Evolutionary conservation across 225 moss, liverwort and hornwort genomes (phyloP).

Genomic region (Pseudisothecium myosuroides): DNA sequence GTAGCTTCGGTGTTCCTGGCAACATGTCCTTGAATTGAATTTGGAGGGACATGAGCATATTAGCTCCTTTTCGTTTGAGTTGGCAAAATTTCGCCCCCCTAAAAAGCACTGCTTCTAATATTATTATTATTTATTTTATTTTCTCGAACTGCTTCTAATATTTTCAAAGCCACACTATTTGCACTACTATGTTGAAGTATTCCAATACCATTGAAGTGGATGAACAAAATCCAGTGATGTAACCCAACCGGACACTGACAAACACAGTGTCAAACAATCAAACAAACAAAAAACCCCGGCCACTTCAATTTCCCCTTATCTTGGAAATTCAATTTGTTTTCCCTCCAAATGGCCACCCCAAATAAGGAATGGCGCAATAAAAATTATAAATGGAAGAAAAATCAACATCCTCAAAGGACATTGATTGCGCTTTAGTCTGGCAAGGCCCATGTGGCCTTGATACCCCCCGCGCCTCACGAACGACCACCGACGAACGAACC

Average conservation of each 20-base stretch:
- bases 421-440: conserved; percentile 1
- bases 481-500: neutral
- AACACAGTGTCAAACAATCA: neutral
- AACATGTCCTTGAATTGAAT: too few relatives aligned
- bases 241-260: neutral
- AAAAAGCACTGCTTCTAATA: too few relatives aligned
- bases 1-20: too few relatives aligned
- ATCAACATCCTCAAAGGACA: neutral
- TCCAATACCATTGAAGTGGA: neutral
- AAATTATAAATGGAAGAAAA: neutral
- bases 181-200: neutral
- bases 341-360: neutral
- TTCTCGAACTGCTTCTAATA: neutral
- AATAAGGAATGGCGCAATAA: neutral
- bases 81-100: too few relatives aligned
- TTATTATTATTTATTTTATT: too few relatives aligned
- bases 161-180: neutral
- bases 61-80: too few relatives aligned
- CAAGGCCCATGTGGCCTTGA: neutral
- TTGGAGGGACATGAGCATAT: too few relatives aligned
- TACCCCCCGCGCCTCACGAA: neutral
- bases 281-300: neutral
- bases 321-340: neutral
- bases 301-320: neutral
- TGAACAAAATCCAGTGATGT: neutral